A percentile compares a stretch with the other conserved stretches of the same genome.
Evolutionary conservation across 176 grass and related monocot species (phyloP).

Genomic region (Avena insularis): DNA sequence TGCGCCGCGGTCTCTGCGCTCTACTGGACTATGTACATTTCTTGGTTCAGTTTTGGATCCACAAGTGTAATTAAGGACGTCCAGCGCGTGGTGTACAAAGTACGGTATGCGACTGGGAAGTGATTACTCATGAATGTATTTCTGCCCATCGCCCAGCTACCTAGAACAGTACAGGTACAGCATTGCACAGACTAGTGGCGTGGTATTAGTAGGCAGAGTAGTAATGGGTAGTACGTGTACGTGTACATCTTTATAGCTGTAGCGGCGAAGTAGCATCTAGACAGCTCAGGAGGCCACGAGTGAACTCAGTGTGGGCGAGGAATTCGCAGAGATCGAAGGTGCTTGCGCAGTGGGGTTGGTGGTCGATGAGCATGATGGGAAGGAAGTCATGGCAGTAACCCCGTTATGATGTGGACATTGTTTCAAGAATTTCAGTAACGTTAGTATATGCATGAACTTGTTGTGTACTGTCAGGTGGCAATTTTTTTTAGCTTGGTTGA

Average conservation of each 20-base stretch:
- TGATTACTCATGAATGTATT: conserved; percentile 6
- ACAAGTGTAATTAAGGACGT: background rate
- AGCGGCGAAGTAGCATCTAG: background rate
- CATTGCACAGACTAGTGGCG: background rate
- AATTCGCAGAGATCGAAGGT: background rate
- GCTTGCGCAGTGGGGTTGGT: too few relatives aligned
- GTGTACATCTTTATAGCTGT: conserved; percentile 11
- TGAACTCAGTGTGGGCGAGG: background rate
- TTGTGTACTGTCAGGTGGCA: too few relatives aligned
- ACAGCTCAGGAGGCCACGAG: conserved; percentile 3
- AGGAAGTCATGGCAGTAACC: too few relatives aligned
- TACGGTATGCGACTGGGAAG: background rate
- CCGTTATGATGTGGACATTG: too few relatives aligned
- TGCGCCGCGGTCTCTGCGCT: background rate
- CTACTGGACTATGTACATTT: too few relatives aligned
- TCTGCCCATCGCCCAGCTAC: conserved; percentile 17
- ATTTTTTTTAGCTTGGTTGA: too few relatives aligned
- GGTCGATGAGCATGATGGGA: background rate
- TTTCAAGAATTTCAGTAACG: too few relatives aligned
- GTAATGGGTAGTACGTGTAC: background rate
- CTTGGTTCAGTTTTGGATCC: background rate
- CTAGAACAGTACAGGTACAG: background rate
- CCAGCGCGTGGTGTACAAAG: background rate
- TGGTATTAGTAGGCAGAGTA: background rate
- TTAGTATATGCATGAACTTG: too few relatives aligned